Conservation (phyloP, 1,284 basidiomycete genomes). For the Sutorius eximius region DNA sequence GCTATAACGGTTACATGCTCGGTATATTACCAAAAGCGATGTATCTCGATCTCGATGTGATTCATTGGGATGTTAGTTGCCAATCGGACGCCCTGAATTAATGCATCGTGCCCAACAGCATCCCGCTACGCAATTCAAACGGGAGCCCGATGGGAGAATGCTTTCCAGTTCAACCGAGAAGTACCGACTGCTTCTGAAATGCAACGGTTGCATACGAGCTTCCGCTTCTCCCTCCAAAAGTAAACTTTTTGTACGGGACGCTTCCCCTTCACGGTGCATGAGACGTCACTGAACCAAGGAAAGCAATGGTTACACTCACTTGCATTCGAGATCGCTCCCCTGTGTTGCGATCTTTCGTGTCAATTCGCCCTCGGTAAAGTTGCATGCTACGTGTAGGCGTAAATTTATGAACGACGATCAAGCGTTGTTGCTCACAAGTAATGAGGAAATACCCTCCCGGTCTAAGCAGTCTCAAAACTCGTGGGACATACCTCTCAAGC, state of each 20-base stretch:
- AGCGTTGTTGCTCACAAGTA: conserved; percentile 59
- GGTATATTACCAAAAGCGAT: not conserved
- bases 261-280: conserved; percentile 50
- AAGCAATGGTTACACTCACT: conserved; percentile 46
- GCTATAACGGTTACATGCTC: conserved; percentile 24
- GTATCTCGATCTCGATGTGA: not conserved
- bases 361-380: conserved; percentile 86
- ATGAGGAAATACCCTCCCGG: conserved; percentile 78
- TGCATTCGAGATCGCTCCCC: conserved; percentile 55
- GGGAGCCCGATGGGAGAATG: not conserved
- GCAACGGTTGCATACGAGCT: conserved; percentile 73
- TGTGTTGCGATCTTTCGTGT: conserved; percentile 53
- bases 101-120: not conserved
- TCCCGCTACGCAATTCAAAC: not conserved
- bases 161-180: conserved; percentile 6
- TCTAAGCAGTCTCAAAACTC: conserved; percentile 59
- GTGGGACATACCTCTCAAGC: conserved; percentile 60
- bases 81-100: not conserved
- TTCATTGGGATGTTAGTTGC: not conserved
- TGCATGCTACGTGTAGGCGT: conserved; percentile 64
- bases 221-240: conserved; percentile 76
- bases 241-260: conserved; percentile 68
- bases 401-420: not conserved
- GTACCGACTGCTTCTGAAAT: conserved; percentile 50
- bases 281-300: not conserved